phyloP scores from a whole-genome alignment of 805 yeast species.

The Cyberlindnera amylophila region DNA sequence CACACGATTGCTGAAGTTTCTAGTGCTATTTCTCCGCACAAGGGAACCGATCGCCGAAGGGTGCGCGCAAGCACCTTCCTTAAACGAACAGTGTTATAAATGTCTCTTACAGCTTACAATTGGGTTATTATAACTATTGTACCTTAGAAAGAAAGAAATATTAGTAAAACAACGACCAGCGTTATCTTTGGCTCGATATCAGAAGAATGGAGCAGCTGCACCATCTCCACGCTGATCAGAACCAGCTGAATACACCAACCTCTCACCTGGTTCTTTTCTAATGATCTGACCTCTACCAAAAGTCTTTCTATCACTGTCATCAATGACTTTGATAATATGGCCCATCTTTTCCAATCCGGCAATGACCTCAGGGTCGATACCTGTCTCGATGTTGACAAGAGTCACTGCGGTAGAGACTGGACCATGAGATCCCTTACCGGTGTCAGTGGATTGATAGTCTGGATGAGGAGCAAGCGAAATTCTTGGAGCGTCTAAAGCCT shows the following conservation, averaged over 20 bases:
- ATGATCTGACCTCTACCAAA: conserved; percentile 78
- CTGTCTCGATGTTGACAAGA: conserved; percentile 61
- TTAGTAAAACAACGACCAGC: too few relatives aligned
- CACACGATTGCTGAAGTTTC: too few relatives aligned
- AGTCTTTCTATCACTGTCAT: conserved; percentile 39
- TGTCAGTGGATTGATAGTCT: conserved; percentile 38
- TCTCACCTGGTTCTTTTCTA: conserved; percentile 40
- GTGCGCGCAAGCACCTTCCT: too few relatives aligned
- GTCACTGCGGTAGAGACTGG: conserved; percentile 61
- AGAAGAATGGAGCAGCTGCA: conserved; percentile 44
- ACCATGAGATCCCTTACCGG: conserved; percentile 59
- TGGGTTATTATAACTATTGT: too few relatives aligned
- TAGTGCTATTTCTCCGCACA: too few relatives aligned
- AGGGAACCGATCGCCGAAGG: too few relatives aligned
- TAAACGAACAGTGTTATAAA: too few relatives aligned
- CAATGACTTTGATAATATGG: conserved; percentile 46
- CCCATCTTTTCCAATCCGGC: conserved; percentile 48
- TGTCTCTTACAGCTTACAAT: too few relatives aligned
- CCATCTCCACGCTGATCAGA: conserved; percentile 87
- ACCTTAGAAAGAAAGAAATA: too few relatives aligned
- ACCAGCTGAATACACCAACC: conserved; percentile 60
- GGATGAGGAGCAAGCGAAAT: conserved; percentile 58
- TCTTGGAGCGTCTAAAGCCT: conserved; percentile 73
- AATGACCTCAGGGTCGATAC: conserved; percentile 46
- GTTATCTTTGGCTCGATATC: too few relatives aligned